Evolutionary conservation across 202 grass and related monocot genomes (phyloP), one percentile per base, ranked within the genome.

Genomic region (Tripidium arundinaceum): DNA sequence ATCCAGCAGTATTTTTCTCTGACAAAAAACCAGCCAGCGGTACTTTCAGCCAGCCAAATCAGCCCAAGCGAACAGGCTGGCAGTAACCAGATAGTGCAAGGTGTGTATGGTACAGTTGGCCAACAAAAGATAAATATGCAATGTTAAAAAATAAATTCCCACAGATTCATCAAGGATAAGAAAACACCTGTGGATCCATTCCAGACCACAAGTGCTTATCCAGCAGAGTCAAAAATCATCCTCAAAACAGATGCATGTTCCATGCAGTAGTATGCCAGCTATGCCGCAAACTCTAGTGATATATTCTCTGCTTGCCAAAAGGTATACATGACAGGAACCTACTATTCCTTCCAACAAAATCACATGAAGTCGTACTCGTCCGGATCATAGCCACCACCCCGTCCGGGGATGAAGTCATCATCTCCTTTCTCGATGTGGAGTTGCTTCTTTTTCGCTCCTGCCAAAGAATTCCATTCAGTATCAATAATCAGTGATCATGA

Each of bases 291-390:
- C 46, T 68, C 78, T 82, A 74, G 29, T 52, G 21, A 25, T 58
- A 82, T 27, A 82, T 47, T 82, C 83, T 89, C 87, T 86, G 59
- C 71, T 54, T 79, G 83, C 78, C 43, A 58, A 58, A 74, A 74
- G 60, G 75, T 90, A 71, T 86, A 89, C 74, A 79, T 71, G 24
- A 69, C 70, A 60, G 68, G 52, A 81, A 64, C 31, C 49, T 69
- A 82, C 3, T 86, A 41, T 45, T 33, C 75, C 42, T 70, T 21
- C 54, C 83, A 57, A 24, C 29, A 42, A 45, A 40, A 85, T 99
- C 87, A 99, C 92, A 99, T 96, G 84, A 99, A 99, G 75, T 99
- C 90, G 8, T 75, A 99, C 52, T 93, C 96, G 42, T 99, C 96
- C 0, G 83, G 74, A 11, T 87, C 85, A 33, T 77, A 96, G 63